Evolutionary conservation across 176 grass and related monocot genomes (phyloP).

Genomic region (Rhynchospora pubera): DNA sequence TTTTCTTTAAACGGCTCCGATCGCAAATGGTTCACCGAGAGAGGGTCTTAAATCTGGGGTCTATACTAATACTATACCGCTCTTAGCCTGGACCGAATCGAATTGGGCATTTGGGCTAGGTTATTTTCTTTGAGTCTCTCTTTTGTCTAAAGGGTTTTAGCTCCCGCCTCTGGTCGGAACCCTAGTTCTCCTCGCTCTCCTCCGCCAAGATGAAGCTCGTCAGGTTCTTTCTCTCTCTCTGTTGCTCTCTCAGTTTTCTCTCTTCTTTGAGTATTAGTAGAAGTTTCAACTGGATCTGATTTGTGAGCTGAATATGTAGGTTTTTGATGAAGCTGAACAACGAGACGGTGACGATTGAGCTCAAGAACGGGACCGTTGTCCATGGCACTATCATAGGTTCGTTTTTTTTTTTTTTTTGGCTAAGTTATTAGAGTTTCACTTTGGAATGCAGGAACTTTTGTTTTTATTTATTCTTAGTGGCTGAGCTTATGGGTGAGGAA

Average conservation of each 20-base stretch:
- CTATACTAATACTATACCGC: too few relatives aligned
- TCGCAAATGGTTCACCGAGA: neutral
- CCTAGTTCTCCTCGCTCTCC: conserved; percentile 2
- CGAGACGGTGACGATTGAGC: conserved; percentile 91
- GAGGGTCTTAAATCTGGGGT: neutral
- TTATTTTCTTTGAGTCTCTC: neutral
- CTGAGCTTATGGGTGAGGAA: neutral
- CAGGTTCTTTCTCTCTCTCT: conserved; percentile 34
- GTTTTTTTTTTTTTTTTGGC: neutral
- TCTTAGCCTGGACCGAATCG: neutral
- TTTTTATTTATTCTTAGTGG: neutral
- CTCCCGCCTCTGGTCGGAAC: too few relatives aligned
- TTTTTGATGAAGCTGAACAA: conserved; percentile 99
- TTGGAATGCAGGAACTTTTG: neutral
- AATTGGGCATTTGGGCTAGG: conserved; percentile 1
- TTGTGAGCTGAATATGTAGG: conserved; percentile 28
- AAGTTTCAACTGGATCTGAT: conserved; percentile 17
- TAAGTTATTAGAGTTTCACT: neutral
- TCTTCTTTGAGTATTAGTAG: neutral
- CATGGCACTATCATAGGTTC: conserved; percentile 86
- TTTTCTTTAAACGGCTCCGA: neutral
- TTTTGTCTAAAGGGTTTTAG: too few relatives aligned
- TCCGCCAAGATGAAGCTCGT: conserved; percentile 84
- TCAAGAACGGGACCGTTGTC: conserved; percentile 92
- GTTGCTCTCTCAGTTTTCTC: neutral